These are phyloP conservation scores for Aureobasidium sp. DNA, from an alignment of 2,329 filamentous ascomycete genomes.

Conservation along the genomic window DNA sequence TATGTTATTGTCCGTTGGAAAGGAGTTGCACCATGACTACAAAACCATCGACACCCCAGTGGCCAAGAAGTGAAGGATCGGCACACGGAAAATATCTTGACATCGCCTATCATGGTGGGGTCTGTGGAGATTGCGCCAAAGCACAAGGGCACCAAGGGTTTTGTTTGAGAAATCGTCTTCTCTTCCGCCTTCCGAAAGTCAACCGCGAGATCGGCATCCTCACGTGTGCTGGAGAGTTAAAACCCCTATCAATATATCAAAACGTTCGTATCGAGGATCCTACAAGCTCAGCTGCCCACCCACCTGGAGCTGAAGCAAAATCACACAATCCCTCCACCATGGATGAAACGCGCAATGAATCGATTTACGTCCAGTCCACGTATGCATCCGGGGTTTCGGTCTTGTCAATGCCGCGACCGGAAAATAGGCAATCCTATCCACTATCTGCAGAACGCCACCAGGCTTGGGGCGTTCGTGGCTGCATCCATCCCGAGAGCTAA, in stretches of 20 bases:
- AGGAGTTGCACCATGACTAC: background rate
- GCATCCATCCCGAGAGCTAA: background rate
- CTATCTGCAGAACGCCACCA: background rate
- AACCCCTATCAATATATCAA: constrained; percentile 1
- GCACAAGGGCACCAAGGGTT: background rate
- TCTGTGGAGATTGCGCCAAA: constrained; percentile 6
- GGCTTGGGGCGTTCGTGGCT: constrained; percentile 2
- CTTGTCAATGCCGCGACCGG: background rate
- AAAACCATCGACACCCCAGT: background rate
- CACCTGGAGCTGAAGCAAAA: background rate
- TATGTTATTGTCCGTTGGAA: constrained; percentile 5
- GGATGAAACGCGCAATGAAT: background rate
- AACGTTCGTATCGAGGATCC: background rate
- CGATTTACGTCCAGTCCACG: background rate
- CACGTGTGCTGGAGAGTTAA: background rate
- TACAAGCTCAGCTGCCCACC: background rate
- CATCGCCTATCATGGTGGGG: constrained; percentile 6
- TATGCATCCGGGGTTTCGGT: background rate
- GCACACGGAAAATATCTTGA: background rate
- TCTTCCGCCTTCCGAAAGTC: background rate
- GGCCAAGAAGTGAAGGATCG: constrained; percentile 2
- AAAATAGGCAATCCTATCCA: background rate
- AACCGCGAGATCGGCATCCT: background rate
- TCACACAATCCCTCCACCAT: background rate
- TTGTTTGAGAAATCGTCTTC: background rate